Evolutionary conservation across 169 alveolate genomes (phyloP).

Genomic region (Blepharisma undulans): DNA sequence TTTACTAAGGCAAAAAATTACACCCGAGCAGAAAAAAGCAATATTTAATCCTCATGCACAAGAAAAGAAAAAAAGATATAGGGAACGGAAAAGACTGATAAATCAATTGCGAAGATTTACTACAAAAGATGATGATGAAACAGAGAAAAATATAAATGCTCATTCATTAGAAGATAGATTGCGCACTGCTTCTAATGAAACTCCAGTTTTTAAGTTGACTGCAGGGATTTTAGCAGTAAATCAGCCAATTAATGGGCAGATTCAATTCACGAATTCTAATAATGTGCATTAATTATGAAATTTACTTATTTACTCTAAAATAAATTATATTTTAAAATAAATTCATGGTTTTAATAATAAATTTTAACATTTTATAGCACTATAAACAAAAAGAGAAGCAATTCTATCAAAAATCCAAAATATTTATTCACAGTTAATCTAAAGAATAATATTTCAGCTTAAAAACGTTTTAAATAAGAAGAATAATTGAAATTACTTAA

Average conservation of each 20-base stretch:
- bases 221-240: not conserved
- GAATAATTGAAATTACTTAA: not conserved
- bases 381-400: too few species aligned
- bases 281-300: not conserved
- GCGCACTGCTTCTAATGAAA: not conserved
- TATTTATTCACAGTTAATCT: too few species aligned
- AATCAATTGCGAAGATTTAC: not conserved
- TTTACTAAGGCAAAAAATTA: not conserved
- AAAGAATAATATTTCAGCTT: too few species aligned
- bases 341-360: not conserved
- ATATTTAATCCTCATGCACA: not conserved
- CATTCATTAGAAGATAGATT: not conserved
- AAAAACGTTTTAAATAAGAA: not conserved
- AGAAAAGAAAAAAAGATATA: not conserved
- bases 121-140: not conserved
- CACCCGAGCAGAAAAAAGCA: not conserved
- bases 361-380: too few species aligned
- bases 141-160: not conserved
- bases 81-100: not conserved
- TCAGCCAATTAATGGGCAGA: not conserved
- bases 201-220: not conserved
- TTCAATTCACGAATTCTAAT: not conserved
- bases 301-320: too few species aligned
- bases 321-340: too few species aligned
- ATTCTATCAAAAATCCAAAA: too few species aligned